phyloP scores from a whole-genome alignment of 208 protist genomes.

The Crithidia thermophila region DNA sequence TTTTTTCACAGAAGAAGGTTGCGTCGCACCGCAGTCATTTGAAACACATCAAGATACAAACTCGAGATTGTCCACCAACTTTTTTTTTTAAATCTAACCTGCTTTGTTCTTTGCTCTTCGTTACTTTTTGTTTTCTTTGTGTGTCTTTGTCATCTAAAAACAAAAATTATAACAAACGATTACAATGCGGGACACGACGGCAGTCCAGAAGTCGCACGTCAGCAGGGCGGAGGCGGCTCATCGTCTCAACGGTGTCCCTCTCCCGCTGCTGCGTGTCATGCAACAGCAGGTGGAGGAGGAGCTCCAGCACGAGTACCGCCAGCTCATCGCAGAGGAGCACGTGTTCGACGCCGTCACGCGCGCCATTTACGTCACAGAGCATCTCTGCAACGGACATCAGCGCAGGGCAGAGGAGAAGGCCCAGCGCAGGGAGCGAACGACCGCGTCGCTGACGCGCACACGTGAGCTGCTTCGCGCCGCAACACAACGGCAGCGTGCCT shows the following conservation, averaged over 20 bases:
- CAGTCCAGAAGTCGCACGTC: background rate
- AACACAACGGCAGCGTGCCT: background rate
- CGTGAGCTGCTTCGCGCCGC: conserved; percentile 1
- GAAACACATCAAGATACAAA: no score
- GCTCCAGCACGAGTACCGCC: conserved; percentile 6
- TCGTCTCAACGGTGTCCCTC: background rate
- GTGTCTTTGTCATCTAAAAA: no score
- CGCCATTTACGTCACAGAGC: background rate
- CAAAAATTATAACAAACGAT: background rate
- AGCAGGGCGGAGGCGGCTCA: conserved; percentile 3
- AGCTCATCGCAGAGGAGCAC: background rate
- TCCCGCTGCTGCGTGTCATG: background rate
- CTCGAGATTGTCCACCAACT: no score
- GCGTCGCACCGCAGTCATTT: no score
- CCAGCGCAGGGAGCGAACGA: background rate
- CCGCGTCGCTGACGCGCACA: background rate
- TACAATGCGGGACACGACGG: background rate
- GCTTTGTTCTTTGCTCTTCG: background rate
- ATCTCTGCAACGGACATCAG: background rate
- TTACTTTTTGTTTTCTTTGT: background rate
- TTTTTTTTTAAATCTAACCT: no score
- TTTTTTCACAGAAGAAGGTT: no score
- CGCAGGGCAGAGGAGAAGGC: background rate
- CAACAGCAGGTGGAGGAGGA: background rate
- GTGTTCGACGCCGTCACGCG: background rate